A percentile compares a stretch with the other conserved stretches of the same genome.
Conservation (phyloP, 495 filamentous ascomycete species). For the Penicillium paxilli region DNA sequence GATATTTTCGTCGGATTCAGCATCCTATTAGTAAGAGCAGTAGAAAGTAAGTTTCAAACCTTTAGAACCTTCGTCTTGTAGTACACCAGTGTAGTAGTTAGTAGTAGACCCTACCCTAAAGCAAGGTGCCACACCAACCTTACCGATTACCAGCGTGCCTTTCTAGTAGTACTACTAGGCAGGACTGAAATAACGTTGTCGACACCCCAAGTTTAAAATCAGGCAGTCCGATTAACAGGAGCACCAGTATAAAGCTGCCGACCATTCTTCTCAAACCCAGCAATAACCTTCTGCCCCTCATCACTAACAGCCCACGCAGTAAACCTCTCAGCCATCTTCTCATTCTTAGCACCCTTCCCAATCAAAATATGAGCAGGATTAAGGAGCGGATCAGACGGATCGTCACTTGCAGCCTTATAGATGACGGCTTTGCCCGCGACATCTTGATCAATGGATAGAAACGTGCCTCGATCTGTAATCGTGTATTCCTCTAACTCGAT, state of each 20-base stretch:
- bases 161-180: background rate
- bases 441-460: conserved; percentile 24
- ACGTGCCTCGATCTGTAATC: conserved; percentile 44
- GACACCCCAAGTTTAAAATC: background rate
- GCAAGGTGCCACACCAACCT: no score
- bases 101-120: no score
- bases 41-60: no score
- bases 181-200: background rate
- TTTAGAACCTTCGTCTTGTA: no score
- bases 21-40: no score
- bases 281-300: conserved; percentile 31
- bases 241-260: background rate
- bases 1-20: no score
- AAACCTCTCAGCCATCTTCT: conserved; percentile 30
- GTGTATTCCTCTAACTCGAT: conserved; percentile 40
- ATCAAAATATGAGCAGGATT: conserved; percentile 41
- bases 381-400: conserved; percentile 30
- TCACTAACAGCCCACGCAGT: conserved; percentile 32
- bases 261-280: background rate
- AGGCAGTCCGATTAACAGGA: background rate
- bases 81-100: no score
- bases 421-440: conserved; percentile 27
- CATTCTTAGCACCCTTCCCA: conserved; percentile 26
- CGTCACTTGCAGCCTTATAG: conserved; percentile 36
- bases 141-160: no score